Percentiles rank a stretch among this genome's conserved stretches.
Evolutionary conservation across 2,329 filamentous ascomycete species (phyloP).

Genomic region (Ophiostoma fasciatum): DNA sequence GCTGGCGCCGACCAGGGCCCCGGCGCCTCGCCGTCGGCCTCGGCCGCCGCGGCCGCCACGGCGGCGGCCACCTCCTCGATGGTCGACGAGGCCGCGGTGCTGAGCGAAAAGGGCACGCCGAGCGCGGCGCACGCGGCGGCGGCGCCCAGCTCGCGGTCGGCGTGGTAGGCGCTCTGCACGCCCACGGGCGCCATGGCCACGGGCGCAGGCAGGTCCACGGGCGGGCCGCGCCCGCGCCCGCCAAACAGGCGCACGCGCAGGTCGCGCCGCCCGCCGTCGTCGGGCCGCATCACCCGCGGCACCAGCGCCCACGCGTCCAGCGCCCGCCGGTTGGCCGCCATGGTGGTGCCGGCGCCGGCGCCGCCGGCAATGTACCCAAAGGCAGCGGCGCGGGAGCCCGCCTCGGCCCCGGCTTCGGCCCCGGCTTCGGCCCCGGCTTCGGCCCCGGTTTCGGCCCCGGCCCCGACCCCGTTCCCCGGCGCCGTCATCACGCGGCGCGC

Average conservation of each 20-base stretch:
- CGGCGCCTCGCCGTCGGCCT: background rate
- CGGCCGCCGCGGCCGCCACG: constrained; percentile 22
- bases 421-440: too few relatives aligned
- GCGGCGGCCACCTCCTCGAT: constrained; percentile 53
- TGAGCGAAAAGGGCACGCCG: constrained; percentile 50
- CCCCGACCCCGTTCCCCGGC: constrained; percentile 16
- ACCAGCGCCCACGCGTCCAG: constrained; percentile 39
- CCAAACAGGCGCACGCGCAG: constrained; percentile 39
- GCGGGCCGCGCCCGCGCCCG: background rate
- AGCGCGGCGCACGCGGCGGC: constrained; percentile 46
- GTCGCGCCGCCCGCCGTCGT: constrained; percentile 24
- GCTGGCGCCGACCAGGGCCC: too few relatives aligned
- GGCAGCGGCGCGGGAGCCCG: background rate
- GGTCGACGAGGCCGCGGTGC: constrained; percentile 45
- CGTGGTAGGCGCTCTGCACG: constrained; percentile 52
- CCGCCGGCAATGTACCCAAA: constrained; percentile 50
- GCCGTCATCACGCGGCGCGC: constrained; percentile 32
- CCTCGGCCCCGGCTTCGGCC: too few relatives aligned
- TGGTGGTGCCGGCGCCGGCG: constrained; percentile 45
- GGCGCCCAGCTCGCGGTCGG: constrained; percentile 47
- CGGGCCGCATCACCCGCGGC: constrained; percentile 33
- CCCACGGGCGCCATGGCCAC: constrained; percentile 54
- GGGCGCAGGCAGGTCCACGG: constrained; percentile 24
- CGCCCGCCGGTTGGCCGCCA: constrained; percentile 42
- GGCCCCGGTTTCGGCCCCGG: background rate